Conservation (phyloP, 176 grass and related monocot species). For the Secale cereale region DNA sequence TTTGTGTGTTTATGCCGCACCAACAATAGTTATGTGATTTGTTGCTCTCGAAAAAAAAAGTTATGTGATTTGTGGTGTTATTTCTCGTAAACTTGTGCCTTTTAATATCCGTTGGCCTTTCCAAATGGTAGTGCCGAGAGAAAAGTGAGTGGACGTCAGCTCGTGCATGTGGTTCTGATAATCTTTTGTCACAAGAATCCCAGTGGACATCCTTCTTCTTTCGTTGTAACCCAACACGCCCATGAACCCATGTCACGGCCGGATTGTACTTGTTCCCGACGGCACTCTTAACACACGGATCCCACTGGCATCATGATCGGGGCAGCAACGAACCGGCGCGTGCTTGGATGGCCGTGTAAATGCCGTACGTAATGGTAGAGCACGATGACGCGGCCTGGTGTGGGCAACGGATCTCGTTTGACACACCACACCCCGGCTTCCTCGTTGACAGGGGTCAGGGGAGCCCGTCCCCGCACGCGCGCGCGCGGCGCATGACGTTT, state of each 20-base stretch:
- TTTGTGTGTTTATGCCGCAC: no score
- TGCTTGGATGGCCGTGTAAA: background rate
- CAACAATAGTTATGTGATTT: background rate
- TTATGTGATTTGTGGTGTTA: background rate
- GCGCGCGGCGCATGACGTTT: background rate
- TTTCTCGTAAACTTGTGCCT: background rate
- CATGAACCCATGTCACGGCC: background rate
- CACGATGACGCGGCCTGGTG: constrained; percentile 3
- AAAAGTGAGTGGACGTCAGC: background rate
- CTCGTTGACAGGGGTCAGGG: background rate
- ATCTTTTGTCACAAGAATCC: background rate
- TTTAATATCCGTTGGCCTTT: background rate
- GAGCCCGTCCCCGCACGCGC: background rate
- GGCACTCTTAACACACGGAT: background rate
- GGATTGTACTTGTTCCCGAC: background rate
- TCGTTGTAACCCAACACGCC: no score
- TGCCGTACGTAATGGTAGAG: background rate
- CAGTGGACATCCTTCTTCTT: background rate
- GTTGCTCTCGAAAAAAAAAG: no score
- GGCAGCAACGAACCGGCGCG: background rate
- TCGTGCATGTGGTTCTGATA: background rate
- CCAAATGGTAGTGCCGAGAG: background rate
- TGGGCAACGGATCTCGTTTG: constrained; percentile 12
- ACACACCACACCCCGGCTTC: background rate
- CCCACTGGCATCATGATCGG: background rate